These are phyloP conservation scores for Rhizopus delemar DNA, from an alignment of 371 early-diverging fungal genomes.

Conservation along the genomic window DNA sequence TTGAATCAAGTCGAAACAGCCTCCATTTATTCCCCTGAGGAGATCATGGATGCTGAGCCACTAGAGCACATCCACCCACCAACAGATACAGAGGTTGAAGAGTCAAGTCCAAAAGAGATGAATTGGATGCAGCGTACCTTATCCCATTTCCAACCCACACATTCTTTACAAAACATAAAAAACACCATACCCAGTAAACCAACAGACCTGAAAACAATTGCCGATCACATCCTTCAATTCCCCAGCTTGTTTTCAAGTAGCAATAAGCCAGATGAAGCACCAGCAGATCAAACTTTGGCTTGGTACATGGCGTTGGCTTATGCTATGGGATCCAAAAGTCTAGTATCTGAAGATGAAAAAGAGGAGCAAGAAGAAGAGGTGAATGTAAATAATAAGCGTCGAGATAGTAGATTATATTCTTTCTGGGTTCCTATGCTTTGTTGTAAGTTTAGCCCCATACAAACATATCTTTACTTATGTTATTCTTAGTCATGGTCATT, in stretches of 20 bases:
- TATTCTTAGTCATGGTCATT: slow-evolving; percentile 39
- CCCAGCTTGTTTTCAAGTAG: slow-evolving; percentile 27
- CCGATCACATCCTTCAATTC: slow-evolving; percentile 44
- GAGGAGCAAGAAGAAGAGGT: slow-evolving; percentile 4
- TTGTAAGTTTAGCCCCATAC: slow-evolving; percentile 33
- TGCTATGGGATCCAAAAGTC: slow-evolving; percentile 45
- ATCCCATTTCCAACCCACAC: slow-evolving; percentile 44
- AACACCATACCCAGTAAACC: slow-evolving; percentile 46
- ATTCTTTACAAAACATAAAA: slow-evolving; percentile 40
- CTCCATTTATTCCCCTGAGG: slow-evolving; percentile 17
- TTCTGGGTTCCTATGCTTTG: slow-evolving; percentile 54
- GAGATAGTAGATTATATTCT: slow-evolving; percentile 42
- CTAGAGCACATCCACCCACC: slow-evolving; percentile 5
- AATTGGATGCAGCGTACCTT: slow-evolving; percentile 51
- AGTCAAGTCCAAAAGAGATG: slow-evolving; percentile 14
- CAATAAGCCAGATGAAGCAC: slow-evolving; percentile 23
- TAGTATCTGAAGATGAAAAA: slow-evolving; percentile 12
- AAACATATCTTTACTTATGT: neutral
- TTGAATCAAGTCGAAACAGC: slow-evolving; percentile 20
- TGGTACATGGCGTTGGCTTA: slow-evolving; percentile 56
- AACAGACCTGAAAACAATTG: slow-evolving; percentile 36
- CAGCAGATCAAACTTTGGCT: slow-evolving; percentile 39
- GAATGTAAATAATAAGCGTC: slow-evolving; percentile 33
- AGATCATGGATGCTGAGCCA: slow-evolving; percentile 29
- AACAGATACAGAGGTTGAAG: slow-evolving; percentile 19